Conservation (phyloP, 192 early-diverging fungal genomes). For the Coemansia sp. region DNA sequence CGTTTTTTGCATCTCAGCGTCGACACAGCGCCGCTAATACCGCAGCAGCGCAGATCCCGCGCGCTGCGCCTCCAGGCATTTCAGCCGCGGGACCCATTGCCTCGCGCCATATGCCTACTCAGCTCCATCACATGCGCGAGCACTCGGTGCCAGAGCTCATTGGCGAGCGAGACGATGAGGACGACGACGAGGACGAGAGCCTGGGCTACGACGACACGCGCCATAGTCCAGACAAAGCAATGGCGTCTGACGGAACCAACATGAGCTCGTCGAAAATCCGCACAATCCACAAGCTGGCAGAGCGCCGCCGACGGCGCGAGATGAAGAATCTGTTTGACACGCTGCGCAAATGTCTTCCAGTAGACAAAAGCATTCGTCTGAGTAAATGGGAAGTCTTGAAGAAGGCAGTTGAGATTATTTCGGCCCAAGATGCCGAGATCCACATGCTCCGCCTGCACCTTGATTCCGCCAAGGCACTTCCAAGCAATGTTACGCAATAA, state of each 20-base stretch:
- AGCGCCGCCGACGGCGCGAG: constrained; percentile 82
- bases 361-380: constrained; percentile 74
- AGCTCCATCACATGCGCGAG: constrained; percentile 16
- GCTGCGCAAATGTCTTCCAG: constrained; percentile 71
- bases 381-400: constrained; percentile 90
- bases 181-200: constrained; percentile 30
- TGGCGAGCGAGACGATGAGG: constrained; percentile 25
- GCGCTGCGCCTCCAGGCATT: constrained; percentile 6
- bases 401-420: constrained; percentile 69
- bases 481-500: constrained; percentile 3
- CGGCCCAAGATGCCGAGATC: constrained; percentile 42
- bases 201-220: constrained; percentile 32
- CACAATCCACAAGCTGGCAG: constrained; percentile 85
- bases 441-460: constrained; percentile 39
- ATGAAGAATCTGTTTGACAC: constrained; percentile 93
- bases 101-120: constrained; percentile 3
- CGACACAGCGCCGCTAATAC: constrained; percentile 7
- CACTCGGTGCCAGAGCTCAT: constrained; percentile 32
- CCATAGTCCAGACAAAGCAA: constrained; percentile 6
- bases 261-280: constrained; percentile 70
- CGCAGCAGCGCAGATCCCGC: constrained; percentile 15
- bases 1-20: constrained; percentile 12
- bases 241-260: constrained; percentile 13
- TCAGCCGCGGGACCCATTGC: constrained; percentile 4
- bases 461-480: constrained; percentile 17